Evolutionary conservation across 306 rosid genomes (phyloP).

Genomic region (Quercus suber): DNA sequence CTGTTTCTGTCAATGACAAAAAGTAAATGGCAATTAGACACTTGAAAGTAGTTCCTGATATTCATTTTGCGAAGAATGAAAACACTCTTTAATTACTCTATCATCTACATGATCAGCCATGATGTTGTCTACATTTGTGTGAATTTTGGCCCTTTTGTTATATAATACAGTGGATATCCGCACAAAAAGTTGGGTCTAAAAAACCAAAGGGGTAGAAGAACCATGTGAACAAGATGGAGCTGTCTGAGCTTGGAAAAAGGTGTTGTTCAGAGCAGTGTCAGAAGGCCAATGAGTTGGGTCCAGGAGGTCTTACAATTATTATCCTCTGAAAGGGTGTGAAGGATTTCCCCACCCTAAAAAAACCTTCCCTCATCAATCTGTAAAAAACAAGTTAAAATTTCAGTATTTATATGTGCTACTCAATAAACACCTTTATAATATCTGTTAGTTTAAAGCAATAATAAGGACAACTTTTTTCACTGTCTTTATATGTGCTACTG

Average conservation of each 20-base stretch:
- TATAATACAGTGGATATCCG: too few species aligned
- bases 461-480: too few species aligned
- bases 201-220: slow-evolving; percentile 5
- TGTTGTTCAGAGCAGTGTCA: slow-evolving; percentile 9
- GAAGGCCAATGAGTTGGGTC: slow-evolving; percentile 1
- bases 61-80: not conserved
- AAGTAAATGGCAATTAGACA: too few species aligned
- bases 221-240: slow-evolving; percentile 1
- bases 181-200: not conserved
- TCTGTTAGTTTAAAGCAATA: not conserved
- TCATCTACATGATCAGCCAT: not conserved
- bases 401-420: not conserved
- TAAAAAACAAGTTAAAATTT: not conserved
- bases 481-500: not conserved
- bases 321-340: not conserved
- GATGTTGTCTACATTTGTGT: not conserved
- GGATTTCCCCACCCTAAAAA: not conserved
- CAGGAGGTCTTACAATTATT: slow-evolving; percentile 16
- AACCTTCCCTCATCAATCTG: slow-evolving; percentile 36
- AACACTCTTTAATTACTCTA: not conserved
- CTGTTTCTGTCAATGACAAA: too few species aligned
- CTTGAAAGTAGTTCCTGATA: too few species aligned
- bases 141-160: not conserved
- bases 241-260: slow-evolving; percentile 3
- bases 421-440: not conserved